Conservation (phyloP, 1,139 yeast species). For the Scheffersomyces lignicola region DNA sequence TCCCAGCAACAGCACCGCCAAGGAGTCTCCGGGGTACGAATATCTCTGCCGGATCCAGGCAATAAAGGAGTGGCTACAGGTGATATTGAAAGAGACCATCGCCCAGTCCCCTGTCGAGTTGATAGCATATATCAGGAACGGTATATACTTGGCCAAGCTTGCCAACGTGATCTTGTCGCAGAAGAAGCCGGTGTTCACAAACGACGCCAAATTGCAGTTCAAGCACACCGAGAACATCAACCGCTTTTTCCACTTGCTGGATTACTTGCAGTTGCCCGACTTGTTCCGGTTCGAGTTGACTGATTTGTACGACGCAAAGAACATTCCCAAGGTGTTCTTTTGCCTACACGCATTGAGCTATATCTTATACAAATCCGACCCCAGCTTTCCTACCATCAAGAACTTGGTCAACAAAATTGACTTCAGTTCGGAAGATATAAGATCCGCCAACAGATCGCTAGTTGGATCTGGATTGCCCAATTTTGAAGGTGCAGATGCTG, state of each 20-base stretch:
- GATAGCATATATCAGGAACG: conserved; percentile 66
- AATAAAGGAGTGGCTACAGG: conserved; percentile 59
- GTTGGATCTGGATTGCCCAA: conserved; percentile 65
- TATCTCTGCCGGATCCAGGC: conserved; percentile 88
- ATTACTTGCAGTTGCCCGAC: conserved; percentile 75
- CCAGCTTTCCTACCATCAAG: conserved; percentile 61
- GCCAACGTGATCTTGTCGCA: conserved; percentile 73
- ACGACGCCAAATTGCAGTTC: conserved; percentile 66
- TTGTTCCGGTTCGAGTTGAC: conserved; percentile 87
- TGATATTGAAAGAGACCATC: conserved; percentile 49
- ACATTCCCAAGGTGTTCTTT: conserved; percentile 91
- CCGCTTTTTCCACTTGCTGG: conserved; percentile 72
- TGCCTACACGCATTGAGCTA: conserved; percentile 88
- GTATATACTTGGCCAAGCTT: conserved; percentile 80
- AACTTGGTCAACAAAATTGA: conserved; percentile 62
- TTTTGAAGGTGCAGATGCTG: conserved; percentile 49
- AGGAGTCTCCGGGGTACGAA: conserved; percentile 57
- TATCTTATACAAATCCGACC: conserved; percentile 52
- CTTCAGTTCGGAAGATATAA: conserved; percentile 68
- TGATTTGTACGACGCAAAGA: conserved; percentile 89
- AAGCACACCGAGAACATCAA: conserved; percentile 93
- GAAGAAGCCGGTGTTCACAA: conserved; percentile 44
- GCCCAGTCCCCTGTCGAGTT: conserved; percentile 54
- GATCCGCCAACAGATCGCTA: conserved; percentile 65
- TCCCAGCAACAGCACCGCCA: conserved; percentile 30